phyloP scores from a whole-genome alignment of 257 asterid species.

The Scutellaria galericulata region DNA sequence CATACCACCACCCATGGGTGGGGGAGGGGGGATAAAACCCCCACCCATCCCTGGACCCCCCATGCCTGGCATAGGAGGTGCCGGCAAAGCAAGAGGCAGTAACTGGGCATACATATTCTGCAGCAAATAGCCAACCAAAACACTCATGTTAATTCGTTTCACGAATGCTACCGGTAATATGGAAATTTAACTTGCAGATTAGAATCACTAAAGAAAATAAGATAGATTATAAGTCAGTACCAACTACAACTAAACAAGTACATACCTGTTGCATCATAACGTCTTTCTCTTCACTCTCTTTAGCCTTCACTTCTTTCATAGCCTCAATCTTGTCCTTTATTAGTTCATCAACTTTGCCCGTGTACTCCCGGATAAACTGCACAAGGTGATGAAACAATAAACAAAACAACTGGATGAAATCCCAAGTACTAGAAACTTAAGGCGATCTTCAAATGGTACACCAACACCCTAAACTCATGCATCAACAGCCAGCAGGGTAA shows the following conservation, averaged over 20 bases:
- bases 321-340: slow-evolving; percentile 87
- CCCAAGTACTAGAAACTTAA: not conserved
- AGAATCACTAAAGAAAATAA: not conserved
- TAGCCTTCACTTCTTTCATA: slow-evolving; percentile 73
- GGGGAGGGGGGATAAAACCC: slow-evolving; percentile 65
- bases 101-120: slow-evolving; percentile 98
- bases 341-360: slow-evolving; percentile 91
- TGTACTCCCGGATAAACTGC: slow-evolving; percentile 95
- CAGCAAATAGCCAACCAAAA: slow-evolving; percentile 36
- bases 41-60: slow-evolving; percentile 73
- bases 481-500: slow-evolving; percentile 9
- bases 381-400: slow-evolving; percentile 32
- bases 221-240: too few species aligned
- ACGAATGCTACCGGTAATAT: not conserved
- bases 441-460: not conserved
- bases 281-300: slow-evolving; percentile 86
- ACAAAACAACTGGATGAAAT: not conserved
- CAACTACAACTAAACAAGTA: not conserved
- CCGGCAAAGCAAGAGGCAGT: slow-evolving; percentile 98
- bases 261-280: slow-evolving; percentile 84
- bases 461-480: not conserved
- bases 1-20: slow-evolving; percentile 67
- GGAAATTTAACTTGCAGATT: not conserved
- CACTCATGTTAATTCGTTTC: not conserved
- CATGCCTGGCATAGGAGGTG: slow-evolving; percentile 95